phyloP scores from a whole-genome alignment of 768 basidiomycete genomes.

The Cubamyces lactineus region DNA sequence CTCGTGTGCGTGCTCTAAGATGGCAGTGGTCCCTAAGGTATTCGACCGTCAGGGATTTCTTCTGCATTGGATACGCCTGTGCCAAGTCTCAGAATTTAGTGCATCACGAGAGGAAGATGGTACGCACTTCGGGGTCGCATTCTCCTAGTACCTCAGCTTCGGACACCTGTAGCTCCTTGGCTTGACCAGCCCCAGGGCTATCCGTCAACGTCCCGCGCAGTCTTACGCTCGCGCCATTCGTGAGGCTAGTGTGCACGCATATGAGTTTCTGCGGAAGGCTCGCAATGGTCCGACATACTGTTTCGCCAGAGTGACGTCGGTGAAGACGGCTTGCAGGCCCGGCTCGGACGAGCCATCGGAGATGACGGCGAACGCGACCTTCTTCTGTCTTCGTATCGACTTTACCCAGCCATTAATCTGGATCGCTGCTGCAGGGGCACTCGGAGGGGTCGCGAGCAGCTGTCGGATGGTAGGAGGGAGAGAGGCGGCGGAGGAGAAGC shows the following conservation, averaged over 20 bases:
- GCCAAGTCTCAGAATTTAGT: constrained; percentile 26
- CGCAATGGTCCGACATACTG: constrained; percentile 29
- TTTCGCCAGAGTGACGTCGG: constrained; percentile 42
- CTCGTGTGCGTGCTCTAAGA: constrained; percentile 79
- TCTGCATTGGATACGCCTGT: constrained; percentile 90
- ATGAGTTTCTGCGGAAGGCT: background rate
- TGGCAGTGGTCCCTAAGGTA: constrained; percentile 87
- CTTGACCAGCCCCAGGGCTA: constrained; percentile 55
- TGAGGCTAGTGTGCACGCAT: constrained; percentile 33
- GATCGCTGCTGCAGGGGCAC: constrained; percentile 27
- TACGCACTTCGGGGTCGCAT: constrained; percentile 58
- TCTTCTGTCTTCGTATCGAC: constrained; percentile 85
- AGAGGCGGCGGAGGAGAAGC: constrained; percentile 25
- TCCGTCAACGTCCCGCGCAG: constrained; percentile 49
- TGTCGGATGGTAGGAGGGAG: constrained; percentile 42
- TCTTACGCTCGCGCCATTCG: constrained; percentile 58
- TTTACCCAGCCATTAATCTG: constrained; percentile 83
- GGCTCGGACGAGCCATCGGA: constrained; percentile 75
- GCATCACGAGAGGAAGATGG: background rate
- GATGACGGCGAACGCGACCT: constrained; percentile 81
- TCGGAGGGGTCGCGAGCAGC: constrained; percentile 35
- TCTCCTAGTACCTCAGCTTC: constrained; percentile 53
- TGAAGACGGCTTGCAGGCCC: constrained; percentile 81
- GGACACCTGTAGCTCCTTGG: constrained; percentile 54
- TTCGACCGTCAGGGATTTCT: constrained; percentile 76